Evolutionary conservation across 108 stramenopile species (phyloP), one percentile per base, ranked within the genome.

Genomic region (Cyclotella atomus): DNA sequence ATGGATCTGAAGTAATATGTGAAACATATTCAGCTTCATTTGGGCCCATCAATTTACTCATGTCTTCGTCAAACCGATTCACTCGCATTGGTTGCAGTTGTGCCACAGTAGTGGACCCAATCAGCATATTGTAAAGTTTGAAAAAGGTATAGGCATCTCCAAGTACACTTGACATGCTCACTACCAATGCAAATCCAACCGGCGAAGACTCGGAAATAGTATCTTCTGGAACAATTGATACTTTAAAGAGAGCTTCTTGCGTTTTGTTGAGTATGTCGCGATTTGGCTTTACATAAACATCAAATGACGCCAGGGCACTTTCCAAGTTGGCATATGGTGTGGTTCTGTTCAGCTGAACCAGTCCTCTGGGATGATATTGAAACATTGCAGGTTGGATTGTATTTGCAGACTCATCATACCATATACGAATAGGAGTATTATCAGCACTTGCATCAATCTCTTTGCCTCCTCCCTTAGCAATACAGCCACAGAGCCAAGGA

Each of bases 61-160:
- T 44, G 25, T 59, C 50, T 44, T 55, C 19, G 38, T 67, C 75
- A 56, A 75, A 84, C 12, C 38, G n/a, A 14, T 61, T 19, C n/a
- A 69, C 63, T 21, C 83, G 34, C 20, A 59, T 50, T 15, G 83
- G 83, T 34, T 57, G 76, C 68, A 84, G n/a, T n/a, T n/a, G 45
- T n/a, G 62, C 34, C 20, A 34, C 25, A 34, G 76, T 75, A 0
- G 46, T 30, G 17, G 16, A 46, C 10, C 45, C 68, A 25, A 44
- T 67, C 14, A 71, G 33, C 20, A 84, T 43, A 65, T 75, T 80
- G 61, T 80, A 75, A 34, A 80, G 45, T 29, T 68, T 66, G 41
- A 79, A 84, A 47, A 76, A 84, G 7, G 83, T 80, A 41, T 80
- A 66, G 16, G 38, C 79, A 41, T 84, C 83, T 44, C 83, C 83